Evolutionary conservation across 441 rosid species (phyloP).

Genomic region (Adansonia rubrostipa): DNA sequence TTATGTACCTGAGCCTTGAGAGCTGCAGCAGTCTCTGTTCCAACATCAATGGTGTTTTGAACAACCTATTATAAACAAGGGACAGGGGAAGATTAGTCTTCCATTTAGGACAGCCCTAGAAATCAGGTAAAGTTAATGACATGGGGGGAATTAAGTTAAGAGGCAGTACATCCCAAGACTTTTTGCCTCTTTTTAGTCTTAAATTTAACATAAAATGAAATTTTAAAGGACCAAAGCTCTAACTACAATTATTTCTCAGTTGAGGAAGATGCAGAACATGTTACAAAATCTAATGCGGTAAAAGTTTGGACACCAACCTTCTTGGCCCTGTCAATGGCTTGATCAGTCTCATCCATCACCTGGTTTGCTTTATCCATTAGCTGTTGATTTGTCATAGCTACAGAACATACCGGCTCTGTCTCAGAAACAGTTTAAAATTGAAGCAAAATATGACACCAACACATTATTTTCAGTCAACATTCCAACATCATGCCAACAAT

Average conservation of each 20-base stretch:
- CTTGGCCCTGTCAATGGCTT: slow-evolving; percentile 89
- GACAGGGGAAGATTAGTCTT: slow-evolving; percentile 9
- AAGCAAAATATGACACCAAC: neutral
- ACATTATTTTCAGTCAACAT: neutral
- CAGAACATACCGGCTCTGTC: slow-evolving; percentile 24
- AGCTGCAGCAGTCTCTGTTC: slow-evolving; percentile 92
- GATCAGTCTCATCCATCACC: slow-evolving; percentile 96
- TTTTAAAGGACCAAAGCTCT: neutral
- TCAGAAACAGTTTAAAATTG: slow-evolving; percentile 27
- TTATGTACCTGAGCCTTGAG: slow-evolving; percentile 90
- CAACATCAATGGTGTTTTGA: slow-evolving; percentile 88
- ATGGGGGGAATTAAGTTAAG: neutral
- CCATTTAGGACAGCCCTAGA: slow-evolving; percentile 1
- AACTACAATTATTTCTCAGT: slow-evolving; percentile 18
- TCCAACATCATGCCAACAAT: slow-evolving; percentile 3
- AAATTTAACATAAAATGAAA: neutral
- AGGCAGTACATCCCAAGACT: neutral
- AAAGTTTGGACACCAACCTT: slow-evolving; percentile 50
- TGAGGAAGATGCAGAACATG: slow-evolving; percentile 14
- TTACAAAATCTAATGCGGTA: neutral
- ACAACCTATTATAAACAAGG: slow-evolving; percentile 60
- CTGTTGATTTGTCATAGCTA: slow-evolving; percentile 94
- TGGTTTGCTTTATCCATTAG: slow-evolving; percentile 71
- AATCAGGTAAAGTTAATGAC: neutral
- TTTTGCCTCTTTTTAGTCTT: neutral